Conservation (phyloP, 2,329 filamentous ascomycete species). For the Cadophora sp. region DNA sequence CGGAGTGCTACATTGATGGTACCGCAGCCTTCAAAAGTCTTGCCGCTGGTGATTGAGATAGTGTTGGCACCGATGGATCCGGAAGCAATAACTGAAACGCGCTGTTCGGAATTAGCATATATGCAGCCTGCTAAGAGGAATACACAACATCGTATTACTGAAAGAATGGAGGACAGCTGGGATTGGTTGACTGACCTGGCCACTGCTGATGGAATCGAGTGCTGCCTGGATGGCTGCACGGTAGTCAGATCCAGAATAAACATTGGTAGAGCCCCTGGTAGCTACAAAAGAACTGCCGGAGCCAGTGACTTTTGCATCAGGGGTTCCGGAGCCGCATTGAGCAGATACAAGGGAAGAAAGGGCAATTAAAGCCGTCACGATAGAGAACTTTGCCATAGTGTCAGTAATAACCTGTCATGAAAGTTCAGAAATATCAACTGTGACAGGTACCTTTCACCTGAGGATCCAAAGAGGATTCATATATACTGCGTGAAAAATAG, state of each 20-base stretch:
- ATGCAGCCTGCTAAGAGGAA: neutral
- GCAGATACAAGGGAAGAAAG: slow-evolving; percentile 6
- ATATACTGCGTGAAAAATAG: neutral
- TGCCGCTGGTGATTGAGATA: slow-evolving; percentile 11
- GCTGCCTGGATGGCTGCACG: slow-evolving; percentile 11
- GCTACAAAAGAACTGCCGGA: slow-evolving; percentile 7
- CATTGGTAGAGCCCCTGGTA: neutral
- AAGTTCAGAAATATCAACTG: neutral
- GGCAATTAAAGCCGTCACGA: slow-evolving; percentile 1
- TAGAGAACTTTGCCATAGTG: slow-evolving; percentile 6
- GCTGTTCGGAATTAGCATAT: neutral
- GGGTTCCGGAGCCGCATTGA: slow-evolving; percentile 17
- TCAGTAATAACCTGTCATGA: neutral
- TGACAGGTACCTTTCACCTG: neutral
- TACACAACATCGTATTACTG: too few species aligned
- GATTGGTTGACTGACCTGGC: neutral
- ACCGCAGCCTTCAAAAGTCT: slow-evolving; percentile 20
- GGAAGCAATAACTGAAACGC: slow-evolving; percentile 11
- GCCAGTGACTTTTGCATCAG: slow-evolving; percentile 10
- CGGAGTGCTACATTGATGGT: slow-evolving; percentile 5
- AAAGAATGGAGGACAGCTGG: neutral
- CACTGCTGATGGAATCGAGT: neutral
- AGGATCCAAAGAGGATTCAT: neutral
- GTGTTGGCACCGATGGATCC: slow-evolving; percentile 14
- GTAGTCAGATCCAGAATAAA: slow-evolving; percentile 15